phyloP scores from a whole-genome alignment of 495 filamentous ascomycete genomes.

The Penicillium simplicissimum region DNA sequence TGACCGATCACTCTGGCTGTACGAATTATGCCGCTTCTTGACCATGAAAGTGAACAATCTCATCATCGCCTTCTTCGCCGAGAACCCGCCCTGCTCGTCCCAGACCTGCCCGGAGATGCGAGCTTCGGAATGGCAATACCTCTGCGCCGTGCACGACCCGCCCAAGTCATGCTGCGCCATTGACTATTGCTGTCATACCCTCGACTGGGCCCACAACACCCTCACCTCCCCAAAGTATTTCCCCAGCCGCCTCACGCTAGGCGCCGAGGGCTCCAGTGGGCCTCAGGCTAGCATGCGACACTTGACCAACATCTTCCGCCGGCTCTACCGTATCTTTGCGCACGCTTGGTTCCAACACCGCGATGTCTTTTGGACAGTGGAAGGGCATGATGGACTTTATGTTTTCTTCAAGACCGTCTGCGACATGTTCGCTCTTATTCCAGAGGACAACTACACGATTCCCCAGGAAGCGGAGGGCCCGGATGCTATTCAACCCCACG shows the following conservation, averaged over 20 bases:
- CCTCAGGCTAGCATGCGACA: slow-evolving; percentile 68
- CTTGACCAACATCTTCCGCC: slow-evolving; percentile 88
- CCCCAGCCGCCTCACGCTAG: slow-evolving; percentile 79
- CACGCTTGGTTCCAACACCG: slow-evolving; percentile 99
- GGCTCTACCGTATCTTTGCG: slow-evolving; percentile 94
- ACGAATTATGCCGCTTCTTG: slow-evolving; percentile 94
- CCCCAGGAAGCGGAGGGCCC: slow-evolving; percentile 89
- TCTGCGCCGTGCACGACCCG: slow-evolving; percentile 94
- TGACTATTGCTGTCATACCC: slow-evolving; percentile 97
- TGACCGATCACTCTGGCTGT: slow-evolving; percentile 89
- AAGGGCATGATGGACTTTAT: slow-evolving; percentile 82
- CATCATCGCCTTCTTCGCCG: slow-evolving; percentile 88
- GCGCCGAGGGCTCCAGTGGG: slow-evolving; percentile 62
- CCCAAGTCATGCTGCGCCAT: slow-evolving; percentile 96
- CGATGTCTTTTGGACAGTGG: slow-evolving; percentile 94
- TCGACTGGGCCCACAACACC: slow-evolving; percentile 93
- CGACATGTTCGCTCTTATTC: slow-evolving; percentile 83
- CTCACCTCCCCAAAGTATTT: slow-evolving; percentile 90
- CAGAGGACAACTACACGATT: slow-evolving; percentile 92
- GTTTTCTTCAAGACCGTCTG: slow-evolving; percentile 96
- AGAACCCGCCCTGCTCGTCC: slow-evolving; percentile 81
- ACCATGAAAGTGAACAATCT: slow-evolving; percentile 90
- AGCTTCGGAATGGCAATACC: slow-evolving; percentile 96
- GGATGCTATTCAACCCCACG: slow-evolving; percentile 47
- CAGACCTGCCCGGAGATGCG: slow-evolving; percentile 96